Conservation (phyloP, 352 stramenopile genomes). For the Globisporangium splendens region DNA sequence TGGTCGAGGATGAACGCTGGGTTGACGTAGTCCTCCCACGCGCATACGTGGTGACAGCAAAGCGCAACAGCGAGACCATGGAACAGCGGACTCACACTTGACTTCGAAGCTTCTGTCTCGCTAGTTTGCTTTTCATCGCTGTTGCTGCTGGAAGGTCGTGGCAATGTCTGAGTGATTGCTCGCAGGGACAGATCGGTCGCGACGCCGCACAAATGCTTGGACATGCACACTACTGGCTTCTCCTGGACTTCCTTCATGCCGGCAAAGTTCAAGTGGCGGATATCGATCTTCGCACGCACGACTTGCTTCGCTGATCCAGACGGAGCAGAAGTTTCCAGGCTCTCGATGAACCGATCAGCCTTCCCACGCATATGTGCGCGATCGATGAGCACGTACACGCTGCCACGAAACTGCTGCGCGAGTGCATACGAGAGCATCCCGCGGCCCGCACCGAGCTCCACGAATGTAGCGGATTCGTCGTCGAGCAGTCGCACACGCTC, state of each 20-base stretch:
- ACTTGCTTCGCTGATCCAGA: slow-evolving; percentile 25
- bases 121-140: neutral
- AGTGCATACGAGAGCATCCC: slow-evolving; percentile 80
- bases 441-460: slow-evolving; percentile 73
- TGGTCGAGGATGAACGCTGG: slow-evolving; percentile 52
- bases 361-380: slow-evolving; percentile 69
- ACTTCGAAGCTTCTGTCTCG: neutral
- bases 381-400: slow-evolving; percentile 75
- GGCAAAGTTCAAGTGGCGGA: slow-evolving; percentile 77
- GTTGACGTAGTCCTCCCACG: slow-evolving; percentile 73
- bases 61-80: slow-evolving; percentile 66
- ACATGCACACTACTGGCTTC: slow-evolving; percentile 72
- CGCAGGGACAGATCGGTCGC: slow-evolving; percentile 79
- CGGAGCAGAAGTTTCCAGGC: neutral
- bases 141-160: neutral
- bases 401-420: slow-evolving; percentile 56
- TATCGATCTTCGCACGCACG: slow-evolving; percentile 78
- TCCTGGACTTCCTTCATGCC: slow-evolving; percentile 50
- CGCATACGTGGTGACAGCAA: slow-evolving; percentile 79
- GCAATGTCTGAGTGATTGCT: slow-evolving; percentile 54
- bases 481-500: slow-evolving; percentile 48
- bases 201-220: slow-evolving; percentile 82
- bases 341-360: slow-evolving; percentile 65
- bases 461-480: slow-evolving; percentile 37
- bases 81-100: slow-evolving; percentile 32